Evolutionary conservation across 495 filamentous ascomycete species (phyloP).

Genomic region (Lindgomyces ingoldianus): DNA sequence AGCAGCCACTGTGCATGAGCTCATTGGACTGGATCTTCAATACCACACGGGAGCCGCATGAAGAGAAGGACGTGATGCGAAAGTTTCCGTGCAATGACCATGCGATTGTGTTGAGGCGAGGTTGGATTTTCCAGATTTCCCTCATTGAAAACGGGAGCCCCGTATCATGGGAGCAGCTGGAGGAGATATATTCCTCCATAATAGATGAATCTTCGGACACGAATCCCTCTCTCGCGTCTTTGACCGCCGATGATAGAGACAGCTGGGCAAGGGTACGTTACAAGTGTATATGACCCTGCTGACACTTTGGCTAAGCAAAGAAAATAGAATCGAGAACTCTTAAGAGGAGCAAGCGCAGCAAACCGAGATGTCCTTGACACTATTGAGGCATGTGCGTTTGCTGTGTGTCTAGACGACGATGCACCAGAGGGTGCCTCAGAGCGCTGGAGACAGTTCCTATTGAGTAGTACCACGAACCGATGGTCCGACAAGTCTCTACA

Average conservation of each 20-base stretch:
- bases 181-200: neutral
- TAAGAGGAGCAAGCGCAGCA: neutral
- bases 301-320: neutral
- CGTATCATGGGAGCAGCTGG: neutral
- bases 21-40: neutral
- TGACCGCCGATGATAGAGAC: neutral
- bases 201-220: no score
- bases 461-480: neutral
- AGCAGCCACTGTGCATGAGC: neutral
- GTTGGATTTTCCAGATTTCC: neutral
- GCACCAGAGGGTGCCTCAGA: neutral
- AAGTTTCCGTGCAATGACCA: conserved; percentile 3
- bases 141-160: neutral
- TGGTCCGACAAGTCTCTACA: neutral
- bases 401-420: neutral
- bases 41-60: neutral
- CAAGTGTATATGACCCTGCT: neutral
- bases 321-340: neutral
- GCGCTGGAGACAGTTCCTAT: neutral
- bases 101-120: neutral
- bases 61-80: neutral
- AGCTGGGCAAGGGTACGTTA: neutral
- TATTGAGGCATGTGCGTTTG: neutral
- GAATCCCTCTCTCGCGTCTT: no score
- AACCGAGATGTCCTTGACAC: neutral